phyloP scores from a whole-genome alignment of 805 yeast genomes.

The Lachancea fermentati region DNA sequence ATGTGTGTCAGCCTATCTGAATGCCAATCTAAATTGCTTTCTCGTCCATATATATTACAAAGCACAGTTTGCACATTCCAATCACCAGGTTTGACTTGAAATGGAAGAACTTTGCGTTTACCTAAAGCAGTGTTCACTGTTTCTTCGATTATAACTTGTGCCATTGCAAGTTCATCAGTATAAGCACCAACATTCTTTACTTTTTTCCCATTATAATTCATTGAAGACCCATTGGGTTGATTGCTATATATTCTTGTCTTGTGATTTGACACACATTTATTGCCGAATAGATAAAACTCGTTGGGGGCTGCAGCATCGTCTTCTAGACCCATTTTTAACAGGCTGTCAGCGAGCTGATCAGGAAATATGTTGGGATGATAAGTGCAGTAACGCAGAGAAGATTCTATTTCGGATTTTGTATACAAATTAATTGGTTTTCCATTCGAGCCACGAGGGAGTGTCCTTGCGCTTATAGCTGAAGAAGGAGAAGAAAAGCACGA shows the following conservation, averaged over 20 bases:
- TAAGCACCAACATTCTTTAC: slow-evolving; percentile 31
- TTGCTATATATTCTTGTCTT: slow-evolving; percentile 35
- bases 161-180: slow-evolving; percentile 37
- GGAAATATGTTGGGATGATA: slow-evolving; percentile 51
- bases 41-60: slow-evolving; percentile 49
- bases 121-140: slow-evolving; percentile 36
- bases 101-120: slow-evolving; percentile 32
- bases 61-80: slow-evolving; percentile 56
- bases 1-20: slow-evolving; percentile 66
- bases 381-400: slow-evolving; percentile 45
- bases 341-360: slow-evolving; percentile 38
- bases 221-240: slow-evolving; percentile 10
- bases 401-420: slow-evolving; percentile 46
- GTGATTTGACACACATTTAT: slow-evolving; percentile 56
- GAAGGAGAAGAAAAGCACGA: not conserved
- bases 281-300: slow-evolving; percentile 58
- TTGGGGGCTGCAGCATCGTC: slow-evolving; percentile 38
- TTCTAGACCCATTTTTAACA: slow-evolving; percentile 39
- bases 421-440: slow-evolving; percentile 36
- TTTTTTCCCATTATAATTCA: slow-evolving; percentile 37
- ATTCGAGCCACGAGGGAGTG: too few relatives aligned
- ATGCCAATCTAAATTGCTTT: slow-evolving; percentile 63
- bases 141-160: slow-evolving; percentile 37
- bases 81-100: slow-evolving; percentile 31
- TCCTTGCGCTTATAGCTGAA: too few relatives aligned